These are phyloP conservation scores for Xylaria sp. DNA, from an alignment of 2,329 filamentous ascomycete species.

Conservation along the genomic window DNA sequence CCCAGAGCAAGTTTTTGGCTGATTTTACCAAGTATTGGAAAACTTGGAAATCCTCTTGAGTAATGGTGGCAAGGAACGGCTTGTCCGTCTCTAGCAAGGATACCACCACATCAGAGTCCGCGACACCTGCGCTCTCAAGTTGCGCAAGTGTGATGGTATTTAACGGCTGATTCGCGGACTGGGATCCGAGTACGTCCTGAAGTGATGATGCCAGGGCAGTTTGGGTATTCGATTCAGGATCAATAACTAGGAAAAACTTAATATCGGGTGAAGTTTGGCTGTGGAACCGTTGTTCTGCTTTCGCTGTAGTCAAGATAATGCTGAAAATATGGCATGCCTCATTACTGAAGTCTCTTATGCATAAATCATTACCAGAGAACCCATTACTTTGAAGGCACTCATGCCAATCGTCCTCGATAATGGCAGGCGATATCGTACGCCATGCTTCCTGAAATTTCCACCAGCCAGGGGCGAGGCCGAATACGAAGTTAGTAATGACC, in stretches of 20 bases:
- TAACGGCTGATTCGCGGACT: neutral
- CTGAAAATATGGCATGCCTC: slow-evolving; percentile 40
- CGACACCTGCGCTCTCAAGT: neutral
- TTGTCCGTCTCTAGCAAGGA: slow-evolving; percentile 41
- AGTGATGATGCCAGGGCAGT: slow-evolving; percentile 17
- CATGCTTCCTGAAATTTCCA: slow-evolving; percentile 35
- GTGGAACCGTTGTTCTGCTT: slow-evolving; percentile 13
- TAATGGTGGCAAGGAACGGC: slow-evolving; percentile 42
- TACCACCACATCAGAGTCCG: slow-evolving; percentile 38
- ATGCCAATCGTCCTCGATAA: slow-evolving; percentile 39
- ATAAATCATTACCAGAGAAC: slow-evolving; percentile 42
- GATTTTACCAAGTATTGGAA: slow-evolving; percentile 40
- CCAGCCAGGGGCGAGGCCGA: slow-evolving; percentile 40
- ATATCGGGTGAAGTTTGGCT: neutral
- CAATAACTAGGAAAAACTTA: slow-evolving; percentile 37
- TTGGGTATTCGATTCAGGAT: slow-evolving; percentile 35
- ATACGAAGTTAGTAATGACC: slow-evolving; percentile 42
- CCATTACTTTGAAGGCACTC: slow-evolving; percentile 34
- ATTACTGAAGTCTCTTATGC: slow-evolving; percentile 38
- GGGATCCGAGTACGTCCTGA: neutral
- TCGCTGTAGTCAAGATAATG: slow-evolving; percentile 42
- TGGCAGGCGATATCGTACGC: slow-evolving; percentile 24
- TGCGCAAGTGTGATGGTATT: slow-evolving; percentile 3
- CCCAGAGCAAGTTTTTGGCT: slow-evolving; percentile 44
- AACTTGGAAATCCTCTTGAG: slow-evolving; percentile 38